Conservation (phyloP, 305 asterid species). For the Fraxinus paxiana region DNA sequence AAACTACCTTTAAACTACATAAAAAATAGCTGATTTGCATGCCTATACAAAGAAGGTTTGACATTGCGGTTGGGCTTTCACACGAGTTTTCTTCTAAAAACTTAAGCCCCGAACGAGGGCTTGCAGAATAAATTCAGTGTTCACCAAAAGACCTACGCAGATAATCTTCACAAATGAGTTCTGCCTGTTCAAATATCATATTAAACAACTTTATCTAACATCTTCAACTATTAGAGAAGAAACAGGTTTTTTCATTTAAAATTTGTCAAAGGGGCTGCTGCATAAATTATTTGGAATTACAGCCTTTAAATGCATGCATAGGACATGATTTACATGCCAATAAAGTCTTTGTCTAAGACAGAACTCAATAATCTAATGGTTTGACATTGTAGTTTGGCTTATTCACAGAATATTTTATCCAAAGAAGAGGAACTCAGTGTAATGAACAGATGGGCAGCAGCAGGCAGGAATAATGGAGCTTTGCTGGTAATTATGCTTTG, state of each 20-base stretch:
- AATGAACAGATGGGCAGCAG: constrained; percentile 37
- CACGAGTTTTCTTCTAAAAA: background rate
- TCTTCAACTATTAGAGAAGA: background rate
- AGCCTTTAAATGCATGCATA: constrained; percentile 18
- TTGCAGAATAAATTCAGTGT: background rate
- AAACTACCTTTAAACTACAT: background rate
- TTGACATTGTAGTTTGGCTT: constrained; percentile 31
- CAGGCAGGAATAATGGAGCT: constrained; percentile 46
- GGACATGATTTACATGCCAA: constrained; percentile 33
- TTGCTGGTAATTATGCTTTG: constrained; percentile 35
- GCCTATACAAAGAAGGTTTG: background rate
- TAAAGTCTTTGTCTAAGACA: constrained; percentile 27
- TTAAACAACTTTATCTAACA: background rate
- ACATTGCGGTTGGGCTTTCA: background rate
- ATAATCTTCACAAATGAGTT: background rate
- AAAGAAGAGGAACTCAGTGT: constrained; percentile 29
- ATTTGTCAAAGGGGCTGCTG: background rate
- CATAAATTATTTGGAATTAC: background rate
- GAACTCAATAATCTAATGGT: constrained; percentile 29
- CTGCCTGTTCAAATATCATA: background rate
- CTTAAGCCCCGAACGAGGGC: background rate
- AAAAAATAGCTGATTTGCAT: background rate
- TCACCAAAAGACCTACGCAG: background rate
- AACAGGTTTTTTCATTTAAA: background rate
- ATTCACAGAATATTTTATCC: constrained; percentile 19